phyloP scores from a whole-genome alignment of 116 monocot species.

The Posidonia oceanica region DNA sequence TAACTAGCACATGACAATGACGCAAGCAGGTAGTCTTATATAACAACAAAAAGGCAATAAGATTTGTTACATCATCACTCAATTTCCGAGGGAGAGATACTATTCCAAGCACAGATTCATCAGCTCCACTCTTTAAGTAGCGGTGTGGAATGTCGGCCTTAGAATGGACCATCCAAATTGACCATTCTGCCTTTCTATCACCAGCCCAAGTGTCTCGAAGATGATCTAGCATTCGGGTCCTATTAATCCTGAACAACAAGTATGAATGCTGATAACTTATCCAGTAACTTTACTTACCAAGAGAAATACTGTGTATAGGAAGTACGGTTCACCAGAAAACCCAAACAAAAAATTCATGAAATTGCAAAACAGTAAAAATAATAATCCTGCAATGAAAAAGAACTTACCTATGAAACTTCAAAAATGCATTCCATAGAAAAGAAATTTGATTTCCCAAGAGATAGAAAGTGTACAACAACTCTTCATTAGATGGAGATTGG shows the following conservation, averaged over 20 bases:
- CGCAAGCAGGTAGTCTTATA: not conserved
- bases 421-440: constrained; percentile 78
- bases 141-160: constrained; percentile 82
- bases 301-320: no score
- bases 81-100: constrained; percentile 33
- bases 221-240: constrained; percentile 60
- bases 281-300: no score
- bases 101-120: constrained; percentile 59
- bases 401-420: constrained; percentile 82
- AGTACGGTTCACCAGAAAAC: not conserved
- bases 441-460: constrained; percentile 62
- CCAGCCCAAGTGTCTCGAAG: constrained; percentile 51
- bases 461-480: constrained; percentile 52
- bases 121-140: constrained; percentile 61
- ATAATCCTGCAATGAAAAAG: not conserved
- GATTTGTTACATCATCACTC: constrained; percentile 55
- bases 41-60: not conserved
- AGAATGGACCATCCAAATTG: constrained; percentile 96
- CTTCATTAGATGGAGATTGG: constrained; percentile 62
- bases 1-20: not conserved
- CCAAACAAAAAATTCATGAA: not conserved
- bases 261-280: not conserved
- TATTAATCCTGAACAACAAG: constrained; percentile 37
- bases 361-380: not conserved
- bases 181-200: constrained; percentile 89